Conservation (phyloP, 78 protist species). For the Polysphondylium violaceum region DNA sequence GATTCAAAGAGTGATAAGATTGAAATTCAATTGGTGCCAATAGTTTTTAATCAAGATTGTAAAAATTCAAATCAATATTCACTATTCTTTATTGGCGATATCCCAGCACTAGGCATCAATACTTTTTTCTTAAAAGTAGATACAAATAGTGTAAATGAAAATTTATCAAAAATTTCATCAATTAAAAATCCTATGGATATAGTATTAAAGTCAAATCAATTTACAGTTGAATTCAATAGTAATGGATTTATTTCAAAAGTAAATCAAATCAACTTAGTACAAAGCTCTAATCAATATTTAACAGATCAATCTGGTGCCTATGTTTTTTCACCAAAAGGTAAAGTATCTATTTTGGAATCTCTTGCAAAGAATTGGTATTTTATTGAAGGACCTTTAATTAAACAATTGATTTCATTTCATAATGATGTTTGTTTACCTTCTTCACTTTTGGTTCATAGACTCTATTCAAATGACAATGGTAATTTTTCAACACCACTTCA, state of each 20-base stretch:
- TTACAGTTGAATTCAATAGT: not conserved
- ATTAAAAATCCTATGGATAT: not conserved
- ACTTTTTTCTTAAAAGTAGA: constrained; percentile 11
- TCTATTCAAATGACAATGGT: not conserved
- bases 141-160: not conserved
- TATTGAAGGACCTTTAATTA: constrained; percentile 16
- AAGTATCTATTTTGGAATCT: not conserved
- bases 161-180: not conserved
- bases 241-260: constrained; percentile 11
- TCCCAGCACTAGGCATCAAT: constrained; percentile 47
- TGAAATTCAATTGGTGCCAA: constrained; percentile 28
- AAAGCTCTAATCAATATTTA: not conserved
- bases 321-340: not conserved
- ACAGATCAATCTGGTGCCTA: constrained; percentile 11
- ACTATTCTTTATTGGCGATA: not conserved
- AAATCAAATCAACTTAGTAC: not conserved
- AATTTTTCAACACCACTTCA: not conserved
- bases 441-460: not conserved
- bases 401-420: not conserved
- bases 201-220: not conserved
- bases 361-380: not conserved
- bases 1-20: not conserved
- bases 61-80: not conserved
- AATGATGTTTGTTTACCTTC: not conserved
- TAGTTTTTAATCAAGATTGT: not conserved